Evolutionary conservation across 2,329 filamentous ascomycete genomes (phyloP).

Genomic region (Diaporthe aspalathi): DNA sequence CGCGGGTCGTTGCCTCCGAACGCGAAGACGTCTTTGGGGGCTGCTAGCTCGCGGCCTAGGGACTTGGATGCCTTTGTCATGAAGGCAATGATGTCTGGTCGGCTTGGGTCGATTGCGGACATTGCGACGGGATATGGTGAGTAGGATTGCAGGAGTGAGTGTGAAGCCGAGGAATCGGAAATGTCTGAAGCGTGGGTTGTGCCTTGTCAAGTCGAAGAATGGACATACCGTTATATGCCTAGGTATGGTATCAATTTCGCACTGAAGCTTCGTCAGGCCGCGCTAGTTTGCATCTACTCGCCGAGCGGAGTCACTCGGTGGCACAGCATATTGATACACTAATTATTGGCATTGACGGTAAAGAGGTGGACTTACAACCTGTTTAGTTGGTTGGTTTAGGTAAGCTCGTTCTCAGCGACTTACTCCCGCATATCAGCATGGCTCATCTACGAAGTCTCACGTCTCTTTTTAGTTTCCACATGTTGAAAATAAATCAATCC

Average conservation of each 20-base stretch:
- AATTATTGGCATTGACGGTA: neutral
- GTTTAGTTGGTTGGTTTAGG: neutral
- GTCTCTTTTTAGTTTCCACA: neutral
- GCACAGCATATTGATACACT: neutral
- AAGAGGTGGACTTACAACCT: neutral
- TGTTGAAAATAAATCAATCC: neutral
- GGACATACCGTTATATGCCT: neutral
- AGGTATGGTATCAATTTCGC: neutral
- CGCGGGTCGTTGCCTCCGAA: constrained; percentile 42
- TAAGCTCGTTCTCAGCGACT: neutral
- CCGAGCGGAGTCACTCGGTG: constrained; percentile 12
- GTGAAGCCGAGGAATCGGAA: no score
- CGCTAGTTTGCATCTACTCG: neutral
- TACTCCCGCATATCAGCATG: neutral
- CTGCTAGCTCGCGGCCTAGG: constrained; percentile 41
- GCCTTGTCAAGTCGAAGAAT: neutral
- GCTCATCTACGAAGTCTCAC: neutral
- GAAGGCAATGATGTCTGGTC: constrained; percentile 45
- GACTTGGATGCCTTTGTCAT: constrained; percentile 43
- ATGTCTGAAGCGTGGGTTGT: neutral
- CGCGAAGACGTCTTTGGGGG: constrained; percentile 46
- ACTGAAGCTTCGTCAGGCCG: neutral
- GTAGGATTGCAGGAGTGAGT: neutral
- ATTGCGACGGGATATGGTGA: constrained; percentile 13
- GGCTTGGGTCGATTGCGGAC: constrained; percentile 41